A percentile compares a stretch with the other conserved stretches of the same genome.
These are phyloP conservation scores for Cytidiella melzeri DNA, from an alignment of 768 basidiomycete genomes.

Conservation along the genomic window DNA sequence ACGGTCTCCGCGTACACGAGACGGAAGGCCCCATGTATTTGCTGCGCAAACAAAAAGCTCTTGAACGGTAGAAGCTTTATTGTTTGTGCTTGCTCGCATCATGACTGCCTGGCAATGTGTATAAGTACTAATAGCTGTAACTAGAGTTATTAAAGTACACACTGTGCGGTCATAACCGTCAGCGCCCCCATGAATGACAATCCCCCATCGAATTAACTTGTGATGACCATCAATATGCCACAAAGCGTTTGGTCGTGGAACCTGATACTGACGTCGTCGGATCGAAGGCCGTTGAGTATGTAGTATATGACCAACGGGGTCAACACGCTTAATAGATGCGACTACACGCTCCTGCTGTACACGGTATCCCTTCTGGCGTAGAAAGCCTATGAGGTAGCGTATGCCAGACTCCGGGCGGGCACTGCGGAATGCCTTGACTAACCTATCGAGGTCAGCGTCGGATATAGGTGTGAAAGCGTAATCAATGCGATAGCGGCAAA, in stretches of 20 bases:
- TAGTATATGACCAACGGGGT: conserved; percentile 24
- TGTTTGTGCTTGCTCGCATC: conserved; percentile 21
- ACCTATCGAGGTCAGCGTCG: neutral
- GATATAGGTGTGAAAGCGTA: neutral
- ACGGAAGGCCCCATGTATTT: conserved; percentile 18
- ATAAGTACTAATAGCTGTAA: neutral
- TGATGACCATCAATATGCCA: conserved; percentile 23
- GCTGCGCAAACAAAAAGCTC: conserved; percentile 18
- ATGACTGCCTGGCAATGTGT: conserved; percentile 16
- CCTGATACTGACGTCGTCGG: conserved; percentile 10
- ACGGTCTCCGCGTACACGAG: conserved; percentile 21
- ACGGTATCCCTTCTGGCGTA: conserved; percentile 21
- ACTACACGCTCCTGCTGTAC: conserved; percentile 20
- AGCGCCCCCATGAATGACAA: conserved; percentile 20
- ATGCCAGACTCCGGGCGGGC: conserved; percentile 23
- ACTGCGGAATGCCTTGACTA: neutral
- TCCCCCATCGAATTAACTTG: conserved; percentile 17
- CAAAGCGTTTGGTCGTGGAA: conserved; percentile 14
- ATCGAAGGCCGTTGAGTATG: conserved; percentile 14
- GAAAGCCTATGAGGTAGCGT: conserved; percentile 25
- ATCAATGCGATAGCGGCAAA: neutral
- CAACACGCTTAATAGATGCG: conserved; percentile 26
- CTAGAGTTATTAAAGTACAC: conserved; percentile 3
- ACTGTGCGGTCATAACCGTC: conserved; percentile 35
- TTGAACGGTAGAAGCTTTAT: conserved; percentile 21